phyloP scores from a whole-genome alignment of 2,329 filamentous ascomycete genomes.

The Chaetothyriales sp. region DNA sequence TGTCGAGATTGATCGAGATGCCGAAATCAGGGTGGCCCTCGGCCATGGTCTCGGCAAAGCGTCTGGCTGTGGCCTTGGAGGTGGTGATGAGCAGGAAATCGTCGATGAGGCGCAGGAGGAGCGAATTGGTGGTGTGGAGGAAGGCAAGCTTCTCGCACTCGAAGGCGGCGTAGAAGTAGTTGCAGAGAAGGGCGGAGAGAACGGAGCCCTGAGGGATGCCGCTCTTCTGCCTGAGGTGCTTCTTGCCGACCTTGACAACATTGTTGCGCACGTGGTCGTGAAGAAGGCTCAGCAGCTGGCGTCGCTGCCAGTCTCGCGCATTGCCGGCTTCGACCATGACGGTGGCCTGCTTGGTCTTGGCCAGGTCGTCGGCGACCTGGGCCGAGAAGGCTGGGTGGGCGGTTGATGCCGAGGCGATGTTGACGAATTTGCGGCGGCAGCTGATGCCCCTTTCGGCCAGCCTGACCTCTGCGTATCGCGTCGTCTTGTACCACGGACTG shows the following conservation, averaged over 20 bases:
- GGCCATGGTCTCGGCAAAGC: conserved; percentile 72
- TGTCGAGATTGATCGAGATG: conserved; percentile 59
- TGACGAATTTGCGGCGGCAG: conserved; percentile 11
- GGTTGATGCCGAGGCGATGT: conserved; percentile 12
- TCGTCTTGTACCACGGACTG: conserved; percentile 53
- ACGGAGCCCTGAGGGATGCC: conserved; percentile 93
- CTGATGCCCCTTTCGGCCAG: neutral
- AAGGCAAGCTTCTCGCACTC: conserved; percentile 60
- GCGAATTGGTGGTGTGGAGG: conserved; percentile 38
- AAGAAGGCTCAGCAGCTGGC: conserved; percentile 55
- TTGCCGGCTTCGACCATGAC: conserved; percentile 62
- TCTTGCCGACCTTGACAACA: conserved; percentile 76
- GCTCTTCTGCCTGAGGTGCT: conserved; percentile 70
- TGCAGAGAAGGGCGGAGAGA: conserved; percentile 75
- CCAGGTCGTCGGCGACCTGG: conserved; percentile 16
- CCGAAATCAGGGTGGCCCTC: conserved; percentile 65
- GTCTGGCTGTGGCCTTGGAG: conserved; percentile 49
- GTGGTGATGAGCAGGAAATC: conserved; percentile 85
- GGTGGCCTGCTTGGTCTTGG: conserved; percentile 41
- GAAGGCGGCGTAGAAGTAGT: conserved; percentile 87
- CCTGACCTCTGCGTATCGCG: conserved; percentile 54
- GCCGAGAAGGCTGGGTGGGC: conserved; percentile 5
- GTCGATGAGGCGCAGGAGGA: conserved; percentile 74
- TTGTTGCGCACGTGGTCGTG: conserved; percentile 71
- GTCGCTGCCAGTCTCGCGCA: conserved; percentile 43